Percentiles rank a stretch among this genome's conserved stretches.
phyloP scores from a whole-genome alignment of 345 rosid genomes.

The Aethionema arabicum region DNA sequence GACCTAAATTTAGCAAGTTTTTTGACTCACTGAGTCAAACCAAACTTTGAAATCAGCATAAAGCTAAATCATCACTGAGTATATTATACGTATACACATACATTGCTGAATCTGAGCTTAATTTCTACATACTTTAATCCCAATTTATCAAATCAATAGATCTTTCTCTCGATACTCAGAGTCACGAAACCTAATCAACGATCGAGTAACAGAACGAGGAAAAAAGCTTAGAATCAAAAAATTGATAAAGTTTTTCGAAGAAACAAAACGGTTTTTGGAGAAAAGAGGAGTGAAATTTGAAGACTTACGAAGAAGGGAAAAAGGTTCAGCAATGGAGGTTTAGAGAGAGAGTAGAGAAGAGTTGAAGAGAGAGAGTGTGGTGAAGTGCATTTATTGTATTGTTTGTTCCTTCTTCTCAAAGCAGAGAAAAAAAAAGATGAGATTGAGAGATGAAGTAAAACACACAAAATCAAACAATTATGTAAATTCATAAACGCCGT shows the following conservation, averaged over 20 bases:
- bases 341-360: constrained; percentile 15
- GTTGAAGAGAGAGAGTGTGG: constrained; percentile 20
- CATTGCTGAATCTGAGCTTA: constrained; percentile 10
- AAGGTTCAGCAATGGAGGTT: constrained; percentile 31
- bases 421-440: constrained; percentile 22
- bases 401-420: constrained; percentile 42
- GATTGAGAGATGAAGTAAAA: constrained; percentile 37
- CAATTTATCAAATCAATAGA: constrained; percentile 15
- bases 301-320: constrained; percentile 20
- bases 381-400: constrained; percentile 40
- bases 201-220: constrained; percentile 10
- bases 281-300: constrained; percentile 19
- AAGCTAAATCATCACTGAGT: neutral
- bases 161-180: constrained; percentile 19
- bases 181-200: constrained; percentile 30
- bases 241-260: constrained; percentile 1
- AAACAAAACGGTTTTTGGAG: constrained; percentile 8
- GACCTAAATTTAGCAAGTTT: constrained; percentile 29
- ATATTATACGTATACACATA: neutral
- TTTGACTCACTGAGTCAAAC: constrained; percentile 30
- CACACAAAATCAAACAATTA: constrained; percentile 12
- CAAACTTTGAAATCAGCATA: constrained; percentile 24
- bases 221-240: constrained; percentile 16
- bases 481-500: constrained; percentile 21
- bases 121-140: neutral